These are phyloP conservation scores for Anisodus tanguticus DNA, from an alignment of 257 asterid genomes.

Conservation along the genomic window DNA sequence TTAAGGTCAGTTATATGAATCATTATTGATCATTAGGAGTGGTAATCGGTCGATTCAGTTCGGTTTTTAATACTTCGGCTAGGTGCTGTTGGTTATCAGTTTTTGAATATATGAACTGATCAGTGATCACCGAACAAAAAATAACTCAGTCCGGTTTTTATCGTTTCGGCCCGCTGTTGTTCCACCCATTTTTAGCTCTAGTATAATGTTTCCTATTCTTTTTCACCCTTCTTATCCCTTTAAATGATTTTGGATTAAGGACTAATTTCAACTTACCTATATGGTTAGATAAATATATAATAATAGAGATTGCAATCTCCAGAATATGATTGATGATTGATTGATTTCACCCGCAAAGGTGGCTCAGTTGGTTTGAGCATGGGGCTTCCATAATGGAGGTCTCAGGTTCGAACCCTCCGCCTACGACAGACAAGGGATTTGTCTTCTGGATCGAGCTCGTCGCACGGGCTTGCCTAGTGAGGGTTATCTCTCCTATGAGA, in stretches of 20 bases:
- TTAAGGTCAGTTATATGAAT: background rate
- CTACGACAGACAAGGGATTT: too few relatives aligned
- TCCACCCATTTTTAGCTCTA: background rate
- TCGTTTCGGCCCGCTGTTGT: background rate
- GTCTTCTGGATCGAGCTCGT: too few relatives aligned
- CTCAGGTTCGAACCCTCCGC: too few relatives aligned
- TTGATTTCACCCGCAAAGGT: too few relatives aligned
- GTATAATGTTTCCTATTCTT: background rate
- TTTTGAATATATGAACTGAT: conserved; percentile 3
- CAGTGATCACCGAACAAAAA: background rate
- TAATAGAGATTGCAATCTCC: background rate
- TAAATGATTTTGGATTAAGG: background rate
- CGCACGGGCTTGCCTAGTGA: too few relatives aligned
- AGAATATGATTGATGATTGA: background rate
- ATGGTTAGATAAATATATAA: background rate
- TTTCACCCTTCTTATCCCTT: background rate
- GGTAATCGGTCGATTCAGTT: too few relatives aligned
- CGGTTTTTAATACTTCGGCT: too few relatives aligned
- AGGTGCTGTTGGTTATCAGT: background rate
- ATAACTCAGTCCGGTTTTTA: background rate
- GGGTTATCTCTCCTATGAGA: too few relatives aligned
- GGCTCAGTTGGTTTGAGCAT: too few relatives aligned
- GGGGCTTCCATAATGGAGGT: too few relatives aligned
- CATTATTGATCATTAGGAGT: background rate
- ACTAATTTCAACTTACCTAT: background rate